phyloP scores from a whole-genome alignment of 1,139 yeast species.

The Yamadazyma aaseri region DNA sequence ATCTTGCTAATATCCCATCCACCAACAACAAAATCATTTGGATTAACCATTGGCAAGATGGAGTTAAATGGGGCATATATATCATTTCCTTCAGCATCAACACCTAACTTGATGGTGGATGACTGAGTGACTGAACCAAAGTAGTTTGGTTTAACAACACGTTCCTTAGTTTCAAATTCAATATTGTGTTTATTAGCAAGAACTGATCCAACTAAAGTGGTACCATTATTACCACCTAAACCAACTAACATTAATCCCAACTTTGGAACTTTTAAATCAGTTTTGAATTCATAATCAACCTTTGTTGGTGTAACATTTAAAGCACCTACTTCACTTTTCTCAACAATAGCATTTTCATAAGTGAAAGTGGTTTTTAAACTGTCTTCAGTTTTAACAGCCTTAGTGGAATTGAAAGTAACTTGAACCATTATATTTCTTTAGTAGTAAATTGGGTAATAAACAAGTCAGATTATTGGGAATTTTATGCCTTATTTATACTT shows the following conservation, averaged over 20 bases:
- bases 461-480: slow-evolving; percentile 1
- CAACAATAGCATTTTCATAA: slow-evolving; percentile 31
- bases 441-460: slow-evolving; percentile 4
- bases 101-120: slow-evolving; percentile 86
- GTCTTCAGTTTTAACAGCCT: slow-evolving; percentile 56
- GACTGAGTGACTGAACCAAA: slow-evolving; percentile 96
- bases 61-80: slow-evolving; percentile 92
- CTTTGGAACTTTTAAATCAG: slow-evolving; percentile 79
- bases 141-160: slow-evolving; percentile 78
- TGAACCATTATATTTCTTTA: slow-evolving; percentile 10
- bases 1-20: slow-evolving; percentile 92
- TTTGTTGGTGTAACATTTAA: slow-evolving; percentile 70
- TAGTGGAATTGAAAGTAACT: slow-evolving; percentile 62
- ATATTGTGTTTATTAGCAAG: slow-evolving; percentile 82
- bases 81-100: slow-evolving; percentile 78
- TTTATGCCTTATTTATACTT: slow-evolving; percentile 11
- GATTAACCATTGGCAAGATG: slow-evolving; percentile 82
- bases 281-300: slow-evolving; percentile 80
- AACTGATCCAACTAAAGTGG: slow-evolving; percentile 82
- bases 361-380: slow-evolving; percentile 69
- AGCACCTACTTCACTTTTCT: slow-evolving; percentile 52
- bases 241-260: slow-evolving; percentile 91
- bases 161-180: slow-evolving; percentile 80
- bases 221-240: slow-evolving; percentile 95
- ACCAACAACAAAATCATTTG: slow-evolving; percentile 85